Conservation (phyloP, 345 rosid genomes). For the Pseudoturritis turrita region DNA sequence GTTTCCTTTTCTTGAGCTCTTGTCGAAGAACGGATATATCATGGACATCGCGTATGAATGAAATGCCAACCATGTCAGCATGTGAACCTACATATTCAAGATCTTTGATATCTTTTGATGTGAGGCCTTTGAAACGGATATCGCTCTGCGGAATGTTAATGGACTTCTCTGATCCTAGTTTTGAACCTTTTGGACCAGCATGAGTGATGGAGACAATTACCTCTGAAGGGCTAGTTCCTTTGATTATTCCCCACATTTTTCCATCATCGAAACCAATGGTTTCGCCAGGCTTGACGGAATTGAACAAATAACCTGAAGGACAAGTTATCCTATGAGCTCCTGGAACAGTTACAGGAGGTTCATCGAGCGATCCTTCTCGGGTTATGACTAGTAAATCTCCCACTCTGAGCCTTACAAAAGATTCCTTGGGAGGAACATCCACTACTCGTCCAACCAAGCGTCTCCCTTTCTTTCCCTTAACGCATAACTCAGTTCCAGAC, state of each 20-base stretch:
- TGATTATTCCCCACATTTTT: conserved; percentile 56
- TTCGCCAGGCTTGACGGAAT: conserved; percentile 60
- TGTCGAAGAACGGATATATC: conserved; percentile 52
- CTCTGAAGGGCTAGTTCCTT: conserved; percentile 55
- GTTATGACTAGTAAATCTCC: conserved; percentile 60
- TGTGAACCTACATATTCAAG: conserved; percentile 58
- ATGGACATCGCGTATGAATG: conserved; percentile 49
- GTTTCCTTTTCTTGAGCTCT: conserved; percentile 50
- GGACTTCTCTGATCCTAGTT: conserved; percentile 66
- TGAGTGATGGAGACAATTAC: conserved; percentile 55
- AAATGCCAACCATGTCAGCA: conserved; percentile 70
- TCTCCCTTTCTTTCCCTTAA: conserved; percentile 49
- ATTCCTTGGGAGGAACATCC: conserved; percentile 51
- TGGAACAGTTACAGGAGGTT: conserved; percentile 10
- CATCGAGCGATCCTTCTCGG: conserved; percentile 36
- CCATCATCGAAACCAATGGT: conserved; percentile 70
- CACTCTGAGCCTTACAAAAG: conserved; percentile 47
- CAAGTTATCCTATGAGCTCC: conserved; percentile 51
- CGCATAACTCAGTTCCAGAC: conserved; percentile 44
- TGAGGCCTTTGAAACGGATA: conserved; percentile 54
- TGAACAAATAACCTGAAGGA: conserved; percentile 56
- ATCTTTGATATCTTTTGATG: conserved; percentile 66
- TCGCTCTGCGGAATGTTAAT: conserved; percentile 63
- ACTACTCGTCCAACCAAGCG: conserved; percentile 44
- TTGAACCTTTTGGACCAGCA: conserved; percentile 55